Evolutionary conservation across 202 grass and related monocot species (phyloP), one percentile per base, ranked within the genome.

Genomic region (Dendrocalamus latiflorus): DNA sequence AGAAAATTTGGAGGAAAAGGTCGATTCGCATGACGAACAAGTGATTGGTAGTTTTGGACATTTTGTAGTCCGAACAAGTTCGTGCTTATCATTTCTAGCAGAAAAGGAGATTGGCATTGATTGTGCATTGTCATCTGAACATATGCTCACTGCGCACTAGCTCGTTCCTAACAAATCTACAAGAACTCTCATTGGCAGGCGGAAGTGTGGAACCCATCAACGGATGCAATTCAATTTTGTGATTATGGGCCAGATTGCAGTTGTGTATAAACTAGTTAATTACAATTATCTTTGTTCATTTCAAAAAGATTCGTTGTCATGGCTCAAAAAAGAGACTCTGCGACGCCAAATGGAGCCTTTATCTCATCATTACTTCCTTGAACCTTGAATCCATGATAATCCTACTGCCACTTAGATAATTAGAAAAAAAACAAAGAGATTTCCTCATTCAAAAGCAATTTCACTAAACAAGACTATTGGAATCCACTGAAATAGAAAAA

Each of bases 1-100:
- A 66, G n/a, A n/a, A 20, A 36, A 36, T 6, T 36, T 36, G 5
- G 34, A 36, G 34, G 34, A 36, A 21, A 70, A 22, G 7, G 63
- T 42, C 2, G 63, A 54, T 54, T 70, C 77, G 47, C 63, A 17
- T 76, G 37, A 49, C 16, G 36, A 76, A 59, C 16, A 54, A 6
- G 9, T 53, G 55, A 87, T 85, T 71, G 33, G 82, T n/a, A 66
- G 25, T 34, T 21, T 83, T 55, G n/a, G 21, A 43, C 33, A 55
- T 53, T 54, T 16, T 39, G 6, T 28, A n/a, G 58, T 57, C 24
- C 34, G 25, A 6, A 22, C 24, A 69, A 18, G 53, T 44, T 68
- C 12, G 54, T 49, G 44, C n/a, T 8, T 20, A 41, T 41, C 50
- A 7, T 57, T 39, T 63, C 63, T 68, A 72, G 33, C 4, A 34